phyloP scores from a whole-genome alignment of 2,329 filamentous ascomycete species.

The Fusarium sp. region DNA sequence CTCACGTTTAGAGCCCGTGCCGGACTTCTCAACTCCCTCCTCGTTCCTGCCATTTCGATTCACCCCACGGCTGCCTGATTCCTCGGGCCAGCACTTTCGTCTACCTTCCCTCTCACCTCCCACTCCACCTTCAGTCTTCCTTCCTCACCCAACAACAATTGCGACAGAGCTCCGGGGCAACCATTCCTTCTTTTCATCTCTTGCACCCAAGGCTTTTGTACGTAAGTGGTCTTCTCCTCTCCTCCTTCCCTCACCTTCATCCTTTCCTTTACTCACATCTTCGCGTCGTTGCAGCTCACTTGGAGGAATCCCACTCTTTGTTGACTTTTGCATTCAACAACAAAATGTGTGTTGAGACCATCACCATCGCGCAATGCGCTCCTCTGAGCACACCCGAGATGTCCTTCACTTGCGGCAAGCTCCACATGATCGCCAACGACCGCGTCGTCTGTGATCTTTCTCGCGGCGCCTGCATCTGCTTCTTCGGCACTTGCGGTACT shows the following conservation, averaged over 20 bases:
- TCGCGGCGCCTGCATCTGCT: constrained; percentile 35
- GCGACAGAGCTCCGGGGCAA: not conserved
- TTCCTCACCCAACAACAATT: not conserved
- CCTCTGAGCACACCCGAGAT: not conserved
- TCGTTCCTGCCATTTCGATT: not conserved
- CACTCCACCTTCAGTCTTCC: not conserved
- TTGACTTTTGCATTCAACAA: not conserved
- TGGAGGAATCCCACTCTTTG: not conserved
- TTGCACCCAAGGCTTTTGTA: not conserved
- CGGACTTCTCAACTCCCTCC: not conserved
- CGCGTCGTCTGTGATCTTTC: constrained; percentile 31
- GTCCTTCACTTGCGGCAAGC: constrained; percentile 39
- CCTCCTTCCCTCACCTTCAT: not conserved
- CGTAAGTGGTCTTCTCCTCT: not conserved
- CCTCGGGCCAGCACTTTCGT: not conserved
- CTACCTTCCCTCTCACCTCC: not conserved
- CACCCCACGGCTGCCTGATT: not conserved
- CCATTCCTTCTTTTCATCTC: not conserved
- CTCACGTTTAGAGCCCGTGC: not conserved
- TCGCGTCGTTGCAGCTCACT: not conserved
- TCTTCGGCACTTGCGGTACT: constrained; percentile 43
- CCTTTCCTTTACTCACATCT: not conserved
- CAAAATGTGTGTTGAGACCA: constrained; percentile 42
- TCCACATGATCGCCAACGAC: constrained; percentile 40
- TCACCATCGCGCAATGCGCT: constrained; percentile 43